Evolutionary conservation across 306 rosid species (phyloP).

Genomic region (Cyclanthera cordifolia): DNA sequence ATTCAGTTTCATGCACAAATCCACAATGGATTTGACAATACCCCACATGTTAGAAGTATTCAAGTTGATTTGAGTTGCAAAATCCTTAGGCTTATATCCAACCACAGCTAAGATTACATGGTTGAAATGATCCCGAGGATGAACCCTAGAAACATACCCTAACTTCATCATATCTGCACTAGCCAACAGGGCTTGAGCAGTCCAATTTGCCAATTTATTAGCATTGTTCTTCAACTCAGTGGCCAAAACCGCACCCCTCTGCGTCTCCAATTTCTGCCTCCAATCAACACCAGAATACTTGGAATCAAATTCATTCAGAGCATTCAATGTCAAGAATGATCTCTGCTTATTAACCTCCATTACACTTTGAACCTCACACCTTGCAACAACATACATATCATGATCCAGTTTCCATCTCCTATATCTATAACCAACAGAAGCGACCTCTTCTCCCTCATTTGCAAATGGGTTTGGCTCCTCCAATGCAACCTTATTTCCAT

Average conservation of each 20-base stretch:
- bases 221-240: constrained; percentile 96
- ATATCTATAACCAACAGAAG: constrained; percentile 72
- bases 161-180: constrained; percentile 89
- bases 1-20: constrained; percentile 84
- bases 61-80: constrained; percentile 66
- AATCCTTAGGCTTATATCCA: constrained; percentile 83
- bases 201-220: constrained; percentile 88
- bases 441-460: constrained; percentile 85
- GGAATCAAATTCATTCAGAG: constrained; percentile 75
- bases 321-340: constrained; percentile 85
- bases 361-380: constrained; percentile 95
- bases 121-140: constrained; percentile 88
- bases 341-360: constrained; percentile 68
- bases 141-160: constrained; percentile 87
- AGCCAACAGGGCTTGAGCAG: constrained; percentile 75
- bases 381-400: constrained; percentile 68
- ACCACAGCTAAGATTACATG: constrained; percentile 82
- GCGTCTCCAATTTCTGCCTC: constrained; percentile 97
- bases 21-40: constrained; percentile 90
- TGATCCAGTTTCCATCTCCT: constrained; percentile 88
- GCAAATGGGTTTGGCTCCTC: constrained; percentile 91
- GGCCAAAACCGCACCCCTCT: constrained; percentile 93
- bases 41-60: constrained; percentile 89
- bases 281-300: constrained; percentile 87
- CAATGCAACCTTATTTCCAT: constrained; percentile 64